Conservation (phyloP, 2,329 filamentous ascomycete species). For the Sporothrix inflata region DNA sequence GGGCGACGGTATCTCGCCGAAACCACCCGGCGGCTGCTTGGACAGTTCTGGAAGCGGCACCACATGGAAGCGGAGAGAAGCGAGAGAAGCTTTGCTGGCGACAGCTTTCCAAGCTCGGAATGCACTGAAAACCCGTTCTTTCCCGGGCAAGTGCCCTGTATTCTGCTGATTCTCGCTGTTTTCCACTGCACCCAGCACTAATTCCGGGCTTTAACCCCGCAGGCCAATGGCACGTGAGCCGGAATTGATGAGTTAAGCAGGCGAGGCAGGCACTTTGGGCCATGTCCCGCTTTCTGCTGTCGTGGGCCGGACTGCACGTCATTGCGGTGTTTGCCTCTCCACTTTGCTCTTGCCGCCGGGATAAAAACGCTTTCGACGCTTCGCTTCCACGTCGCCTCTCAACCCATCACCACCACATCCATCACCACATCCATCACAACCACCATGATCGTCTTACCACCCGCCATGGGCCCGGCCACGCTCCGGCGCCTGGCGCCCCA, state of each 20-base stretch:
- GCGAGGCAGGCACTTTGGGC: neutral
- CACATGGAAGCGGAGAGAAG: neutral
- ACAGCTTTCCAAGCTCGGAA: neutral
- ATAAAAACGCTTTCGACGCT: slow-evolving; percentile 19
- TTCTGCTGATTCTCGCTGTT: neutral
- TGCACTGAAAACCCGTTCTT: no score
- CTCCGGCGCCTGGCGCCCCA: slow-evolving; percentile 31
- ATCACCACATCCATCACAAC: slow-evolving; percentile 10
- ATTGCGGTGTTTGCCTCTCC: slow-evolving; percentile 24
- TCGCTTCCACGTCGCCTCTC: neutral
- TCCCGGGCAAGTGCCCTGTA: neutral
- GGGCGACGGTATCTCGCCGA: slow-evolving; percentile 1
- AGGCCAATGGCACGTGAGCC: slow-evolving; percentile 21
- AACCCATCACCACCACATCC: slow-evolving; percentile 16
- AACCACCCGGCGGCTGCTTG: neutral
- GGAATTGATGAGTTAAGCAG: neutral
- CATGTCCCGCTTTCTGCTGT: neutral
- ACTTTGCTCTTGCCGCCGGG: slow-evolving; percentile 19
- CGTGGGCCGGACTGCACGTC: slow-evolving; percentile 7
- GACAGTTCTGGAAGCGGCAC: slow-evolving; percentile 14
- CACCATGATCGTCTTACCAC: slow-evolving; percentile 31
- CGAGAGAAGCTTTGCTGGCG: neutral
- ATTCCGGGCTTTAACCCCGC: slow-evolving; percentile 25
- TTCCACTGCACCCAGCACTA: neutral
- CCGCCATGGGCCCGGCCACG: slow-evolving; percentile 26